A percentile compares a stretch with the other conserved stretches of the same genome.
These are phyloP conservation scores for Sphaceloma murrayae DNA, from an alignment of 2,329 filamentous ascomycete species.

Conservation along the genomic window DNA sequence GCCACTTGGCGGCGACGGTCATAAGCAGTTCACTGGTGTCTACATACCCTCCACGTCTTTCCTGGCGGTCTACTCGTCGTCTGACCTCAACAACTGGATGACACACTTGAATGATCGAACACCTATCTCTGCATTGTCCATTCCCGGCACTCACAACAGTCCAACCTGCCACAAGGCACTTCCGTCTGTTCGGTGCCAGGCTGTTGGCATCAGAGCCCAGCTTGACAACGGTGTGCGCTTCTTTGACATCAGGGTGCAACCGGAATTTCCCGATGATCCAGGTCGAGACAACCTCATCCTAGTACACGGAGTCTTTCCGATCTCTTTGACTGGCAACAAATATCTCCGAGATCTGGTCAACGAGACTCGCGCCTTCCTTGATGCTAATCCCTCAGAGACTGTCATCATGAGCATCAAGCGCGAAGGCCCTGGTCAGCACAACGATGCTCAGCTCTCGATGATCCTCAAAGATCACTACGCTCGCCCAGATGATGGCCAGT, in stretches of 20 bases:
- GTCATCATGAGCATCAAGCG: constrained; percentile 83
- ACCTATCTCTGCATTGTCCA: constrained; percentile 70
- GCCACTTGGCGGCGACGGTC: constrained; percentile 30
- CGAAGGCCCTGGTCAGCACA: constrained; percentile 73
- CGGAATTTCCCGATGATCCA: constrained; percentile 46
- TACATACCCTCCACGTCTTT: constrained; percentile 33
- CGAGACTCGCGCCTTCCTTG: constrained; percentile 60
- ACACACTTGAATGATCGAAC: constrained; percentile 58
- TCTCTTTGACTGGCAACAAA: constrained; percentile 72
- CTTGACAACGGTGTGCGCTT: constrained; percentile 87
- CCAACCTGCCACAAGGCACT: constrained; percentile 76
- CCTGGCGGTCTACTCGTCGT: constrained; percentile 59
- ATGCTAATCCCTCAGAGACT: constrained; percentile 67
- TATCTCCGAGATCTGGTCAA: constrained; percentile 65
- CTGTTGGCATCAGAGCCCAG: constrained; percentile 65
- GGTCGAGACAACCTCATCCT: constrained; percentile 60
- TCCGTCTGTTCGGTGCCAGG: constrained; percentile 88
- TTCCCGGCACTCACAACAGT: constrained; percentile 93
- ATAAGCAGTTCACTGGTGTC: constrained; percentile 33
- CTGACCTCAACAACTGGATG: constrained; percentile 72
- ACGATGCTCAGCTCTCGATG: constrained; percentile 66
- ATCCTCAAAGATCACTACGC: constrained; percentile 68
- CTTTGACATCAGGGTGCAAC: constrained; percentile 79
- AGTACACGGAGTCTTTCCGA: constrained; percentile 83
- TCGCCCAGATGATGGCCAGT: constrained; percentile 46